Evolutionary conservation across 148 eudicot genomes (phyloP), one percentile per base, ranked within the genome.

Genomic region (Rhododendron molle): DNA sequence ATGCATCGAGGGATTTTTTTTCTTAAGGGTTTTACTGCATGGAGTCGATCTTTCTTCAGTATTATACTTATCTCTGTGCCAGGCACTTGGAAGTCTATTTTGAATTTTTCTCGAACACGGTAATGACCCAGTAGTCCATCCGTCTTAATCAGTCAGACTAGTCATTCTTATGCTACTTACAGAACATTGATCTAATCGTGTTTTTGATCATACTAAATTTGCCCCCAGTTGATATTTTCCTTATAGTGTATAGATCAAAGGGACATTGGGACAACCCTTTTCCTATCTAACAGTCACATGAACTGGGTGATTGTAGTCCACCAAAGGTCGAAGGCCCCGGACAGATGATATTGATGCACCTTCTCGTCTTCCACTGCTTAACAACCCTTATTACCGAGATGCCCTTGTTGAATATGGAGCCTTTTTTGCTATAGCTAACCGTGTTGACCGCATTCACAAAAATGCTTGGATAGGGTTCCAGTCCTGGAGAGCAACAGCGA

Each of bases 391-490:
- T 86, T 95, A 96, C 86, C 93, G 97, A 15, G 93, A 96, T 82
- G 82, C 88, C 77, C 92, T 96, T 69, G 96, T 94, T 85, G 99
- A 95, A 87, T 88, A 89, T 78, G 99, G 99, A 85, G 97, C 96
- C 50, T 93, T 94, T 82, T 93, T 96, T 78, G 96, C 98, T 54
- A 92, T 96, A 60, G 97, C 95, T 76, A 88, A 94, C 90, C 89
- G 93, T 84, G 88, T 96, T 82, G 99, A 96, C 43, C 94, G 96
- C 49, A 85, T 95, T 20, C 99, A 96, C 86, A 96, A 90, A 86
- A 96, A 96, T 90, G 92, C 98, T 62, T 96, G 99, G 99, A 96
- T 96, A 86, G 99, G 99, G 79, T 96, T 95, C 87, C 98, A 94
- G 44, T 96, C 97, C 15, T 96, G 99, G 99, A 91, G 99, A 91